Base-by-base conservation (phyloP, 2,329 filamentous ascomycete genomes). In the Fusarium miscanthi region DNA sequence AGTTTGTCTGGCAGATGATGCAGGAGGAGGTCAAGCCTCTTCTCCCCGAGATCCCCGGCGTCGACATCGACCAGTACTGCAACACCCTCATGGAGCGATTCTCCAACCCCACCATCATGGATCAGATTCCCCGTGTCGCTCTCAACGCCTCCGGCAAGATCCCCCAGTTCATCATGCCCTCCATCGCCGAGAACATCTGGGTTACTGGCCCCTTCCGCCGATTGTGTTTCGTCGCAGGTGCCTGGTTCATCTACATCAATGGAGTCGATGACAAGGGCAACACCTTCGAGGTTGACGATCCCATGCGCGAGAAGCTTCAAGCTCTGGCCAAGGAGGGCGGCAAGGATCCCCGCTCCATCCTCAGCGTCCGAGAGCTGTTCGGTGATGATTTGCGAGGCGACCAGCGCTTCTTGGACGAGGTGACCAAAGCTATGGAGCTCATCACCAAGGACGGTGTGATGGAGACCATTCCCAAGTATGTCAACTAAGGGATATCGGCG, bases 91-190 rank as follows among this genome's bases (percentile, higher is more conserved):
- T 88, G 67, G 85, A 86, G 78, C 86, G 86, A 41, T 88, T 88
- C 81, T 84, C 85, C 76, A 88, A 88, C 84, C 85, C 86, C 1
- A 87, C 86, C 59, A 87, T 88, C 75, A 87, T 84, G 85, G 86
- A 88, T 66, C 85, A 87, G 79, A 81, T 88, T 61, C 84, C 85
- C 42, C 86, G 86, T 41, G 80, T 88, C 66, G 85, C 84, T 66
- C 83, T 88, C 27, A 85, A 85, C 76, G 86, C 82, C 27, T 87
- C 85, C 10, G 86, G 86, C 80, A 88, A 88, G 83, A 84, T 88
- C 42, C 86, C 86, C 1, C 85, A 85, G 79, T 85, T 85, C 80
- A 84, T 85, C 81, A 85, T 85, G 83, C 83, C 83, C 14, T 84
- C 83, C 35, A 81, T 85, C 64, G 83, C 83, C 64, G 83, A 85